Base-by-base conservation (phyloP, 495 filamentous ascomycete genomes). In the Rhizodiscina lignyota region DNA sequence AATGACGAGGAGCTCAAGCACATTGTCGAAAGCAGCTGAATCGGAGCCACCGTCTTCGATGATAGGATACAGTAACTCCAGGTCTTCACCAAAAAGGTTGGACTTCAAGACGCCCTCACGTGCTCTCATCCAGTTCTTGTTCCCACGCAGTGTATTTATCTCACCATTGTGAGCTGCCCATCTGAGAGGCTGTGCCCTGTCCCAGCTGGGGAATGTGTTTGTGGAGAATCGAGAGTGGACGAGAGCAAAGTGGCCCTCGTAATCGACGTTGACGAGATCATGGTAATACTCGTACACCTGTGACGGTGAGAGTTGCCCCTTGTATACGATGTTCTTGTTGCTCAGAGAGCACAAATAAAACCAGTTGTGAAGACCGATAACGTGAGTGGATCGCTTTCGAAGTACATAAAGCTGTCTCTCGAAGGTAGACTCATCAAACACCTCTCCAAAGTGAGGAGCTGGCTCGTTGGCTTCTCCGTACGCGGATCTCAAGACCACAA, bases 41-140 rank as follows among this genome's bases (percentile, higher is more conserved):
- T 99, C 89, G 23, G 89, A 99, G 32, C 89, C 89, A 37, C 87
- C 89, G 48, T 94, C 85, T 61, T 99, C 89, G 36, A 99, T 80
- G 40, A 99, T 86, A 4, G 89, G 89, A 48, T 94, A 96, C 17
- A 99, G 67, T 37, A 61, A 59, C 52, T 99, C 83, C 1, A 99
- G 77, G 54, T 94, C 86, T 20, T 92, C 85, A 33, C 81, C 83
- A 48, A 99, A 96, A 36, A 93, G 69, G 28, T 83, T 74, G 4
- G 91, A 96, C 49, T 81, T 78, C 66, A 99, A 80, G 35, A 94
- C 79, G 56, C 89, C 91, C 55, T 99, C 89, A 53, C 89, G 77
- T 34, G 89, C 87, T 38, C 89, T 74, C 89, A 99, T 99, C 89
- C 91, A 99, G 62, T 99, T 99, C 69, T 99, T 99, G 64, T 99